These are phyloP conservation scores for Vigna unguiculata DNA, from an alignment of 306 rosid genomes.

Conservation along the genomic window DNA sequence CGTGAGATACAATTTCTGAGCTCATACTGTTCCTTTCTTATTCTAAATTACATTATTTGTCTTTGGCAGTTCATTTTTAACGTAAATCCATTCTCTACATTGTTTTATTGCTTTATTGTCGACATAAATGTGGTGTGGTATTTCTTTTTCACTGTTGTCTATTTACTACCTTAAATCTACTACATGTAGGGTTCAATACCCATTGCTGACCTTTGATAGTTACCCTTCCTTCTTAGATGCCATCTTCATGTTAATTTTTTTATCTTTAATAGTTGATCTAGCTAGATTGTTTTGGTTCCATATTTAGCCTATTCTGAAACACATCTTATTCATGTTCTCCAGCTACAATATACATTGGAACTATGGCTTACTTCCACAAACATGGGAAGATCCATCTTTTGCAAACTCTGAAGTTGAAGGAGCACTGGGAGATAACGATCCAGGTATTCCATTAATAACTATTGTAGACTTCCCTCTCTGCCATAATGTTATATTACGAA, in stretches of 20 bases:
- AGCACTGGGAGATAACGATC: constrained; percentile 95
- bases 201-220: constrained; percentile 7
- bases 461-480: constrained; percentile 30
- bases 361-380: constrained; percentile 96
- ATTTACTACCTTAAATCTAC: constrained; percentile 29
- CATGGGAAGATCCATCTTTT: constrained; percentile 94
- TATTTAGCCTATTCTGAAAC: constrained; percentile 34
- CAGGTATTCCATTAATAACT: constrained; percentile 55
- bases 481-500: constrained; percentile 5
- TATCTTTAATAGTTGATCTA: constrained; percentile 8
- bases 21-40: constrained; percentile 36
- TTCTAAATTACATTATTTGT: constrained; percentile 29
- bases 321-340: constrained; percentile 34
- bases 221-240: background rate
- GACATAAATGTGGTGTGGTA: constrained; percentile 15
- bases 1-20: constrained; percentile 63
- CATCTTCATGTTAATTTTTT: constrained; percentile 34
- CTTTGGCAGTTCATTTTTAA: constrained; percentile 21
- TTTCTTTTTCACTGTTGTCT: constrained; percentile 22
- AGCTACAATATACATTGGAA: constrained; percentile 95
- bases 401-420: constrained; percentile 91
- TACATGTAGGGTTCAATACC: constrained; percentile 8
- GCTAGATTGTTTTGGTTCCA: constrained; percentile 26
- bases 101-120: constrained; percentile 24
- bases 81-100: background rate